Evolutionary conservation across 495 filamentous ascomycete species (phyloP), one percentile per base, ranked within the genome.

Genomic region (Copromyces sp.): DNA sequence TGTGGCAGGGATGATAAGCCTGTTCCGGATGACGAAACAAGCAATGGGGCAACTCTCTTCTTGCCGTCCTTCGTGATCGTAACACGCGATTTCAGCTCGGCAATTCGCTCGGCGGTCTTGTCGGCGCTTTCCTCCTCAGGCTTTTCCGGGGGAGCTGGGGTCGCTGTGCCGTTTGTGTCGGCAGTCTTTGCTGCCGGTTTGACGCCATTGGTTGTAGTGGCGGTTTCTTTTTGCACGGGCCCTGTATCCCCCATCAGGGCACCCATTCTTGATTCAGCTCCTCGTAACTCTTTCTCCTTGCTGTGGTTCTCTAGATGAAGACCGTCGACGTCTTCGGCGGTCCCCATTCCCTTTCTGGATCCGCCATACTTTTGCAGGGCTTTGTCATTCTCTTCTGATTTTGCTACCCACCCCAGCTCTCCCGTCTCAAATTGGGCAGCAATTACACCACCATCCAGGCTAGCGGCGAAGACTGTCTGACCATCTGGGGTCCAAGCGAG

Each of bases 11-110:
- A 95, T 1, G 93, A 93, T 75, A 95, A 91, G 17, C 91, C 92
- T 7, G 88, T 90, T 9, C 91, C 93, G 29, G 92, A 90, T 24
- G 89, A 93, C 4, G 95, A 98, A 17, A 99, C 92, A 4, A 99
- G 86, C 76, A 98, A 81, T 7, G 95, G 95, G 3, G 93, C 92
- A 71, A 99, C 94, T 35, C 96, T 89, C 82, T 98, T 99, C 82
- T 94, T 98, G 20, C 95, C 95, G 70, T 99, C 95, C 80, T 98
- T 98, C 2, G 94, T 97, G 68, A 97, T 92, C 20, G 94, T 97
- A 9, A 97, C 93, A 11, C 95, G 90, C 69, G 93, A 89, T 80
- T 98, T 98, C 73, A 98, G 79, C 70, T 89, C 88, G 69, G 93
- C 92, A 42, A 96, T 84, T 75, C 92, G 90, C 61, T 85, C 81